Percentiles rank a stretch among this genome's conserved stretches.
phyloP scores from a whole-genome alignment of 1,284 basidiomycete species.

The Ganoderma boninense region DNA sequence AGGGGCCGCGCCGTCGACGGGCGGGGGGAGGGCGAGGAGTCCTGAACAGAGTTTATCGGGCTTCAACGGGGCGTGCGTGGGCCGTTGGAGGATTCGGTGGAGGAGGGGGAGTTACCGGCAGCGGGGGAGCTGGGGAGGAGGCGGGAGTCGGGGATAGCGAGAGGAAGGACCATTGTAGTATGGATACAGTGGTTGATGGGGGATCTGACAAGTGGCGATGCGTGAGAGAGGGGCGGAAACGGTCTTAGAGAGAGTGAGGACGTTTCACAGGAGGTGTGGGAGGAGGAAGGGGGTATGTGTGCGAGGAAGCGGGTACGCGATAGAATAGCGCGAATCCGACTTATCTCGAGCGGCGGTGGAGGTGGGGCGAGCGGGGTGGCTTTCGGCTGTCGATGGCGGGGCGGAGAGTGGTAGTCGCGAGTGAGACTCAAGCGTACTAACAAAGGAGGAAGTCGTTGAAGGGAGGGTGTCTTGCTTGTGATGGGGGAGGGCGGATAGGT shows the following conservation, averaged over 20 bases:
- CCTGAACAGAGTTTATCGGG: constrained; percentile 49
- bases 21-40: constrained; percentile 47
- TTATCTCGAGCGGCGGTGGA: constrained; percentile 38
- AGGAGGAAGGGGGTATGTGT: constrained; percentile 30
- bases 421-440: constrained; percentile 60
- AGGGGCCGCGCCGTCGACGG: constrained; percentile 42
- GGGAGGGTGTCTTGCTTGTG: constrained; percentile 35
- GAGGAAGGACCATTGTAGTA: constrained; percentile 60
- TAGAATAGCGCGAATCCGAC: constrained; percentile 60
- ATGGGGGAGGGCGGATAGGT: constrained; percentile 52
- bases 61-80: constrained; percentile 62
- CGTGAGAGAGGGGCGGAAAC: constrained; percentile 23
- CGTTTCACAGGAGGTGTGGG: constrained; percentile 23
- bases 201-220: constrained; percentile 30
- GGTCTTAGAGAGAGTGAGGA: constrained; percentile 48
- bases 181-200: constrained; percentile 19
- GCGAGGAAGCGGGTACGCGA: constrained; percentile 53
- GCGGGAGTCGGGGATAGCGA: constrained; percentile 55
- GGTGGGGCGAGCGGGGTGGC: constrained; percentile 23
- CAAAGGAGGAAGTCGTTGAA: constrained; percentile 40
- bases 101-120: constrained; percentile 48
- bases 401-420: constrained; percentile 38
- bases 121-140: constrained; percentile 38
- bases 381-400: constrained; percentile 31
- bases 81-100: constrained; percentile 53